Percentiles rank a stretch among this genome's conserved stretches.
Conservation (phyloP, 2,329 filamentous ascomycete genomes). For the Xylariaceae sp. region DNA sequence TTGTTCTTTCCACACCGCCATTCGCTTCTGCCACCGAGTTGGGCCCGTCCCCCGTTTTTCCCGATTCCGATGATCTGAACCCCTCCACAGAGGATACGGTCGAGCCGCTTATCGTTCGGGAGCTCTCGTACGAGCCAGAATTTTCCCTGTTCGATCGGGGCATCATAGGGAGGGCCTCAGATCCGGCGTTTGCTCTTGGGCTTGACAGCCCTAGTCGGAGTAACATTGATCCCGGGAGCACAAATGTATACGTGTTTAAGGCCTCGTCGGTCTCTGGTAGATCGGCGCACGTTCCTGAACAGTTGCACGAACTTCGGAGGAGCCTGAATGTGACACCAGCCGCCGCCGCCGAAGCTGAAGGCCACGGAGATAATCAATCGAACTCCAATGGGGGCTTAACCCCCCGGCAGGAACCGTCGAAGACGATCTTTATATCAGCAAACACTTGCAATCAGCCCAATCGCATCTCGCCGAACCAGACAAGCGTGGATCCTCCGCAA, state of each 20-base stretch:
- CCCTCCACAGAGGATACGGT: conserved; percentile 18
- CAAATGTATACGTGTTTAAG: conserved; percentile 59
- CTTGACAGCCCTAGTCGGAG: conserved; percentile 60
- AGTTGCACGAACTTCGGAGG: conserved; percentile 25
- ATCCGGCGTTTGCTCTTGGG: conserved; percentile 44
- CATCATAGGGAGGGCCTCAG: conserved; percentile 56
- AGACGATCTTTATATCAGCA: conserved; percentile 70
- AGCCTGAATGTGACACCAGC: conserved; percentile 20
- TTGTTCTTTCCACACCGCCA: conserved; percentile 52
- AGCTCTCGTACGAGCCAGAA: conserved; percentile 49
- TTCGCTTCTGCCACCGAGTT: conserved; percentile 59
- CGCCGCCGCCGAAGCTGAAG: conserved; percentile 15
- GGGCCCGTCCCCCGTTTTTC: conserved; percentile 20
- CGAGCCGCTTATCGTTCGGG: conserved; percentile 23
- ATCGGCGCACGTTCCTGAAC: conserved; percentile 20
- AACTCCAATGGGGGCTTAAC: conserved; percentile 15
- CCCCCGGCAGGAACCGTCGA: conserved; percentile 32
- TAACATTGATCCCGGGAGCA: conserved; percentile 58
- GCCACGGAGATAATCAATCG: conserved; percentile 18
- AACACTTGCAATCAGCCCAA: conserved; percentile 79
- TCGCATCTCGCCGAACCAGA: conserved; percentile 43
- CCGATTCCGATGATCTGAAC: conserved; percentile 17
- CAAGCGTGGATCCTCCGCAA: conserved; percentile 55
- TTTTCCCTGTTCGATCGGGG: conserved; percentile 57
- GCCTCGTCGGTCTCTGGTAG: conserved; percentile 47